Evolutionary conservation across 202 grass and related monocot species (phyloP), one percentile per base, ranked within the genome.

Genomic region (Setaria italica): DNA sequence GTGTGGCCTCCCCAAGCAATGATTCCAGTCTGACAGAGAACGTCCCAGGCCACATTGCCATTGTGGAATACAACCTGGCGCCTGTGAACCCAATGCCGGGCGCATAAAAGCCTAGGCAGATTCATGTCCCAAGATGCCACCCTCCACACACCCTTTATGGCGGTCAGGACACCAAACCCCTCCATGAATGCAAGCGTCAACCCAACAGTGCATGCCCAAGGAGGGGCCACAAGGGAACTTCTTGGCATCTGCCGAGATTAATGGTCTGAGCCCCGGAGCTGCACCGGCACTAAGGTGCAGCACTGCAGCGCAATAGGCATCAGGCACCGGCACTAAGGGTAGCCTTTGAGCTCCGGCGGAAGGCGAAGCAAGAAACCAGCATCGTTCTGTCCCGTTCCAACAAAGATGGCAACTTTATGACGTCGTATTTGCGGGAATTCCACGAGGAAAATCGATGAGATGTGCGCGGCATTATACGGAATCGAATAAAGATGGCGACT

Each of bases 11-110:
- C 51, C 59, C 46, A 70, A 71, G 76, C 70, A 88, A 91, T 81
- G 89, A 91, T 88, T 81, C 81, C 49, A 30, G 70, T 81, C 89
- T 88, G 77, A 81, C 69, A 75, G 48, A 77, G 85, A 88, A 50
- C 55, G 71, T 66, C 85, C 78, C 81, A 65, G 69, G 69, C 62
- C 46, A 62, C 85, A 90, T 76, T 85, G 82, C 47, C 81, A 85
- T 77, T 91, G 81, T 88, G 89, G 85, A 81, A 84, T 81, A 88
- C 89, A 91, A 88, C 85, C 89, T 91, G 89, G 85, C 85, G 64
- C 85, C 85, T 85, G 64, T 77, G 82, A 88, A 88, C 47, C 81
- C 71, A 81, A 72, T 60, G 81, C 85, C 56, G 46, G 63, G 35
- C 55, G 84, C 85, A 66, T 80, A 85, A 39, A 87, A 87, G 85